These are phyloP conservation scores for Cystoderma amianthinum DNA, from an alignment of 768 basidiomycete species.

Conservation along the genomic window DNA sequence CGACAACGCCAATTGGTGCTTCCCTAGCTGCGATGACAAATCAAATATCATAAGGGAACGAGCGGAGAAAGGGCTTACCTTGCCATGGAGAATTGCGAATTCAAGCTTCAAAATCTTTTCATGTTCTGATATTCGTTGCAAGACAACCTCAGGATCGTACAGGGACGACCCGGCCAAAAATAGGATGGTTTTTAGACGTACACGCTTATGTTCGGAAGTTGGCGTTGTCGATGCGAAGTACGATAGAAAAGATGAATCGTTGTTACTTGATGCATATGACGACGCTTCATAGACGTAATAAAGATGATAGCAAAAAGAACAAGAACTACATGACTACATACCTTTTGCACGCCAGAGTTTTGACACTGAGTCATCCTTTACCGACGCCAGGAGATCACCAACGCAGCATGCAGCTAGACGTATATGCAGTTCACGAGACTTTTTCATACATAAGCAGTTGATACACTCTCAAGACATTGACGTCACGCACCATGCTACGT, in stretches of 20 bases:
- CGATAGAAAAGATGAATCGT: conserved; percentile 47
- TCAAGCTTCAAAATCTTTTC: conserved; percentile 63
- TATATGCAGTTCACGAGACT: conserved; percentile 62
- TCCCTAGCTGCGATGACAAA: conserved; percentile 26
- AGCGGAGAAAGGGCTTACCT: conserved; percentile 33
- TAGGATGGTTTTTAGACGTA: conserved; percentile 68
- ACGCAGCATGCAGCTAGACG: conserved; percentile 54
- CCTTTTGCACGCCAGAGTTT: conserved; percentile 74
- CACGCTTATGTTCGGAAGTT: conserved; percentile 65
- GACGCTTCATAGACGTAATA: too few species aligned
- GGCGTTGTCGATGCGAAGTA: conserved; percentile 85
- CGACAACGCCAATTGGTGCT: conserved; percentile 58
- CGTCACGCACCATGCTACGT: conserved; percentile 43
- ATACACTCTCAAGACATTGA: neutral
- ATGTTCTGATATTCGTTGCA: conserved; percentile 34
- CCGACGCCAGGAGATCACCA: conserved; percentile 41
- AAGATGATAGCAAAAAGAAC: conserved; percentile 1
- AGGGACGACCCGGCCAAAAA: conserved; percentile 73
- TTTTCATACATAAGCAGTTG: conserved; percentile 2
- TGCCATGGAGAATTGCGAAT: conserved; percentile 70
- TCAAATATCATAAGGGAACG: conserved; percentile 15
- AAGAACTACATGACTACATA: conserved; percentile 11
- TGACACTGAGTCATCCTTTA: conserved; percentile 41
- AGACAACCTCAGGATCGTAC: conserved; percentile 51
- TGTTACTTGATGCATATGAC: conserved; percentile 39